phyloP scores from a whole-genome alignment of 2,329 filamentous ascomycete species.

The Colletotrichum liaoningense region DNA sequence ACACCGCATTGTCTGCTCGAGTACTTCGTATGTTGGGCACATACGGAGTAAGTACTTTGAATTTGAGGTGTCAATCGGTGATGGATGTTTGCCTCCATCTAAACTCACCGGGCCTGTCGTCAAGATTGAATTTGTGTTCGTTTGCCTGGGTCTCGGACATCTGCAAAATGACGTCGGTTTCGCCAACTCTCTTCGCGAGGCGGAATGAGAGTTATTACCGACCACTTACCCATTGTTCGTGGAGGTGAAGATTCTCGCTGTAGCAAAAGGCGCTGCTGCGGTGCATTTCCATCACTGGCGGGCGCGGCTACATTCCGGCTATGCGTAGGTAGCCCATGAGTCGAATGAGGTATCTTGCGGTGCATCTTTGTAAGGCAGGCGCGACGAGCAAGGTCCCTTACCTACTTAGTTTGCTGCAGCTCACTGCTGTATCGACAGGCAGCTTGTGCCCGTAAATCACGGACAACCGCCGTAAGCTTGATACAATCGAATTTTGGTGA shows the following conservation, averaged over 20 bases:
- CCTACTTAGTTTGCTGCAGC: not conserved
- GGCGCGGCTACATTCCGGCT: not conserved
- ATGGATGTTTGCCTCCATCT: not conserved
- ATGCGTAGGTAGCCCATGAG: not conserved
- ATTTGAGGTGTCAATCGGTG: not conserved
- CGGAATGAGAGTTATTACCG: not conserved
- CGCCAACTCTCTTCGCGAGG: not conserved
- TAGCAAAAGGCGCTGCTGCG: not conserved
- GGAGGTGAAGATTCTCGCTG: not conserved
- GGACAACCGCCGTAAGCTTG: constrained; percentile 12
- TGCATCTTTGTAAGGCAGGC: not conserved
- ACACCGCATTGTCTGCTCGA: not conserved
- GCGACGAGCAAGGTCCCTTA: no score
- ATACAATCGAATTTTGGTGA: not conserved
- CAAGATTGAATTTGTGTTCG: not conserved
- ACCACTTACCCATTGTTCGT: not conserved
- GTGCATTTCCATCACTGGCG: not conserved
- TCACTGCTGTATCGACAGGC: constrained; percentile 29
- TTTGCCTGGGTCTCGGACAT: not conserved
- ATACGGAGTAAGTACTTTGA: not conserved
- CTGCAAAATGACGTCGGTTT: constrained; percentile 13
- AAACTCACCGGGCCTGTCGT: not conserved
- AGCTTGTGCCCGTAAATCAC: not conserved
- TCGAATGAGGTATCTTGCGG: not conserved
- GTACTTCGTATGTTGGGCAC: no score